These are phyloP conservation scores for Annulohypoxylon nitens DNA, from an alignment of 495 filamentous ascomycete genomes.

Conservation along the genomic window DNA sequence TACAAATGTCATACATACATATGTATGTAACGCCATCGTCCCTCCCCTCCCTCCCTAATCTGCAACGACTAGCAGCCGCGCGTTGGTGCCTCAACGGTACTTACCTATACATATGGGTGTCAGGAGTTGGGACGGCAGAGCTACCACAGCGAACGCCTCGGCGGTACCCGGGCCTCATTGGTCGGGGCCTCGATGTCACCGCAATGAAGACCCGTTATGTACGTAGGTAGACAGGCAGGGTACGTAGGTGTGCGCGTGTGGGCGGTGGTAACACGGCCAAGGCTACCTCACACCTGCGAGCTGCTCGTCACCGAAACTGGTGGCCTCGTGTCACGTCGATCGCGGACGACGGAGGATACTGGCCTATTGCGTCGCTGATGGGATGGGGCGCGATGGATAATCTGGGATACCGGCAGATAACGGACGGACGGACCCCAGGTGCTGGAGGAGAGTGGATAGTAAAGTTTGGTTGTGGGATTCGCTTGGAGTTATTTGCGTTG, in stretches of 20 bases:
- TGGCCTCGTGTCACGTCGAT: neutral
- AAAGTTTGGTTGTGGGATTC: neutral
- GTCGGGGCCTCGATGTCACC: neutral
- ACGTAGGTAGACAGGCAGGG: neutral
- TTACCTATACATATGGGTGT: neutral
- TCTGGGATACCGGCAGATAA: neutral
- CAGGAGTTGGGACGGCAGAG: neutral
- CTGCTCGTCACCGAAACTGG: neutral
- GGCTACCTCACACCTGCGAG: neutral
- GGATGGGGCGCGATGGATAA: neutral
- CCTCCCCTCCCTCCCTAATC: neutral
- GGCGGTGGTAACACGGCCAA: neutral
- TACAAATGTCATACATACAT: neutral
- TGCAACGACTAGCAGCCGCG: constrained; percentile 15
- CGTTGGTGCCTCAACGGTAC: neutral
- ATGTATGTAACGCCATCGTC: constrained; percentile 2
- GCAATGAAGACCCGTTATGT: neutral
- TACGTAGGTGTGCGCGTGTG: neutral
- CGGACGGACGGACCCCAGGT: neutral
- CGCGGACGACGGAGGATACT: neutral
- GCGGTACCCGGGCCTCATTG: constrained; percentile 6
- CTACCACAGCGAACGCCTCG: neutral
- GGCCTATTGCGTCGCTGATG: neutral
- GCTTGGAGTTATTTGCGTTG: neutral
- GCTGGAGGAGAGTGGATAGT: neutral